These are phyloP conservation scores for Fusarium tricinctum DNA, from an alignment of 2,329 filamentous ascomycete genomes.

Conservation along the genomic window DNA sequence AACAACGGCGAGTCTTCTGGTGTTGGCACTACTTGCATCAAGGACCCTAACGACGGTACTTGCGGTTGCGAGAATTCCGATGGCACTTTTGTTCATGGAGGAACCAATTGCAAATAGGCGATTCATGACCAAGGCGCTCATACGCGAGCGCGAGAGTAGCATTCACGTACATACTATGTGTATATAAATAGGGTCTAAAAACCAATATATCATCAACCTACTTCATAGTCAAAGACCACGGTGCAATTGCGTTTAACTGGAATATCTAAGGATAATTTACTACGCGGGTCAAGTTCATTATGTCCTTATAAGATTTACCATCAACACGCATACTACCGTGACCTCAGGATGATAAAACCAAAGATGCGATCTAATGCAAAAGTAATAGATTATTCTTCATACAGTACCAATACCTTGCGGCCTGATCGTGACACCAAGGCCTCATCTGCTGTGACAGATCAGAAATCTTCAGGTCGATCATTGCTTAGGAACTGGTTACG, in stretches of 20 bases:
- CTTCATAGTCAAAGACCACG: too few relatives aligned
- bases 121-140: background rate
- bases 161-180: background rate
- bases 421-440: background rate
- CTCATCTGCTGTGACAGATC: too few relatives aligned
- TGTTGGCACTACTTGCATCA: conserved; percentile 47
- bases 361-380: too few relatives aligned
- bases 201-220: background rate
- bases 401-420: too few relatives aligned
- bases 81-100: conserved; percentile 40
- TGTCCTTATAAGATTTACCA: too few relatives aligned
- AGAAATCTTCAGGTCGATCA: background rate
- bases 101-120: conserved; percentile 35
- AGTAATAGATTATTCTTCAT: too few relatives aligned
- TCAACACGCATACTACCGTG: too few relatives aligned
- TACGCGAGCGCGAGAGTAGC: too few relatives aligned
- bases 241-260: too few relatives aligned
- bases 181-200: background rate
- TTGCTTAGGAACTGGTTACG: background rate
- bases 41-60: conserved; percentile 40
- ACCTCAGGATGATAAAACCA: too few relatives aligned
- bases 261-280: too few relatives aligned
- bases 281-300: too few relatives aligned
- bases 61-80: conserved; percentile 48
- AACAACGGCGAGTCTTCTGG: conserved; percentile 41